Evolutionary conservation across 2,329 filamentous ascomycete genomes (phyloP), one percentile per base, ranked within the genome.

Genomic region (Helotiales sp.): DNA sequence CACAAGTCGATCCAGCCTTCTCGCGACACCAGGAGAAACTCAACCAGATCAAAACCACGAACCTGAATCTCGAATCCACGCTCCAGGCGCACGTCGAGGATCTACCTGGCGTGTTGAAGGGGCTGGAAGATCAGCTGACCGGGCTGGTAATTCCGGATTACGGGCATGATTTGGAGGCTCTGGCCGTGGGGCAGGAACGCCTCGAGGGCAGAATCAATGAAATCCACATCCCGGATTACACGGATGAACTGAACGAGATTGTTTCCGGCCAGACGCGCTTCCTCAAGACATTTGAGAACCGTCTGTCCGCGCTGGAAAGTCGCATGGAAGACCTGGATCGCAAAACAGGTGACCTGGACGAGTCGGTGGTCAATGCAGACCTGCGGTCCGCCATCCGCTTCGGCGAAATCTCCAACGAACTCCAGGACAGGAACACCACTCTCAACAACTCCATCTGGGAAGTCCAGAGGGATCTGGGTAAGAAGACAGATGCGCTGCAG

Each of bases 401-500:
- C 49, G 71, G 71, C 10, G 71, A 73, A 30, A 59, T 73, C n/a
- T 71, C 69, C 8, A 73, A 73, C 61, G 71, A 73, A 47, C 64
- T 73, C 10, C 71, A 72, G 30, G 71, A 73, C 26, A 65, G 71
- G 20, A 73, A 73, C 43, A 63, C 70, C 26, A 71, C 69, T 40
- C 49, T 73, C 20, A 63, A 66, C 13, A 68, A 72, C 17, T 49
- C 70, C 28, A 28, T 73, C 15, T 71, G 67, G 68, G 70, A 68
- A 17, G 61, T 70, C 15, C 66, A 73, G 59, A 55, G 71, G 24
- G 71, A 71, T 22, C 32, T 73, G 26, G 71, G 71, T 6, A 71
- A 71, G 37, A 73, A 72, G 43, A 64, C 71, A 7, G 71, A 73
- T 58, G 68, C 62, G 11, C 65, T 69, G 49, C 70, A 73, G 26